Evolutionary conservation across 495 filamentous ascomycete species (phyloP).

Genomic region (Articulospora tetracladia): DNA sequence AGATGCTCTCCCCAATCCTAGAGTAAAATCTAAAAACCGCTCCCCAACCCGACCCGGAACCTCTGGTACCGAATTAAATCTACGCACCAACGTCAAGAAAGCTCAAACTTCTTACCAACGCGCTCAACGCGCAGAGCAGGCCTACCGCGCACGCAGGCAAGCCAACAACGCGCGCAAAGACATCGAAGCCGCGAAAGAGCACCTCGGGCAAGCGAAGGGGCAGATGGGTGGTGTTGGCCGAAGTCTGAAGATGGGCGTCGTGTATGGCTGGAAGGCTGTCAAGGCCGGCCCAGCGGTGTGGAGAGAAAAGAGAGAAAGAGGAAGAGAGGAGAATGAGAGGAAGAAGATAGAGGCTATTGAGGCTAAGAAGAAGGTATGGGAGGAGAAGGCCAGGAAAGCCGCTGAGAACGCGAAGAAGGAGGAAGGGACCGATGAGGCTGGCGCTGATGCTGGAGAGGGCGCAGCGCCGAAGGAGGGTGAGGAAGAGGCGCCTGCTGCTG

Average conservation of each 20-base stretch:
- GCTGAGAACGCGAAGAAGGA: background rate
- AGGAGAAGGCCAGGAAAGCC: constrained; percentile 5
- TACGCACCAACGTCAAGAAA: constrained; percentile 11
- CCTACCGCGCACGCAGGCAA: constrained; percentile 10
- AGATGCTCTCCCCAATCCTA: background rate
- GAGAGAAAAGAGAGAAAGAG: constrained; percentile 14
- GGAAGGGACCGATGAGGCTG: background rate
- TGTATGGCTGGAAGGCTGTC: background rate
- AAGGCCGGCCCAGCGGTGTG: constrained; percentile 8
- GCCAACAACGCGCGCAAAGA: constrained; percentile 11
- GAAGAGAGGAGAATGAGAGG: constrained; percentile 8
- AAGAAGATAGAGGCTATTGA: constrained; percentile 8
- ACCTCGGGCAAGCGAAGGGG: constrained; percentile 4
- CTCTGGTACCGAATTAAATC: constrained; percentile 16
- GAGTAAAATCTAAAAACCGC: background rate
- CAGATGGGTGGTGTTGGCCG: background rate
- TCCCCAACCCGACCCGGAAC: constrained; percentile 9
- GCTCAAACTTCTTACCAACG: constrained; percentile 16
- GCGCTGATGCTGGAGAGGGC: background rate
- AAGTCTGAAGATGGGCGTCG: constrained; percentile 5
- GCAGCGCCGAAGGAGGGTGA: background rate
- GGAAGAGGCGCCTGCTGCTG: background rate
- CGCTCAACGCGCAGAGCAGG: constrained; percentile 18
- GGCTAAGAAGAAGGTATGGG: background rate
- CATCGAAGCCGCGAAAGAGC: constrained; percentile 12